Evolutionary conservation across 257 asterid species (phyloP).

Genomic region (Avicennia marina): DNA sequence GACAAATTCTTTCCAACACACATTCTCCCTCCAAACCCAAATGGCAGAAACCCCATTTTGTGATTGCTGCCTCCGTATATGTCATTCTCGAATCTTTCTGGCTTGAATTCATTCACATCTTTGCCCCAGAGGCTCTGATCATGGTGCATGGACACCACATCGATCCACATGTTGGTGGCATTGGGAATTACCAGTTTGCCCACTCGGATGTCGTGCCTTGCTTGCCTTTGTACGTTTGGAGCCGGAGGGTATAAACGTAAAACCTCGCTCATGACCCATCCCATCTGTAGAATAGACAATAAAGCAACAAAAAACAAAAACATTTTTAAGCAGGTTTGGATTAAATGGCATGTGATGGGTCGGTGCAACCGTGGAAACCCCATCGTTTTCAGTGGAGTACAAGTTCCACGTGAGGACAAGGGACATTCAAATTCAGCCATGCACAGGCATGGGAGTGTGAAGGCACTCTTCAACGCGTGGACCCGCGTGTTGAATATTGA

Average conservation of each 20-base stretch:
- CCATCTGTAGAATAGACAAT: constrained; percentile 50
- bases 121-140: constrained; percentile 68
- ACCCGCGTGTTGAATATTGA: no score
- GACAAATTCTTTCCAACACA: constrained; percentile 72
- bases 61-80: constrained; percentile 70
- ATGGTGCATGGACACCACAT: constrained; percentile 79
- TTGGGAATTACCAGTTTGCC: constrained; percentile 46
- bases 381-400: no score
- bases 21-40: constrained; percentile 94
- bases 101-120: constrained; percentile 68
- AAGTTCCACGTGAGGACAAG: no score
- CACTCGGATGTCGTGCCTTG: constrained; percentile 57
- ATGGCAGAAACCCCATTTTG: constrained; percentile 85
- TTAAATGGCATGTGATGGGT: no score
- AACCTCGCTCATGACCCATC: constrained; percentile 87
- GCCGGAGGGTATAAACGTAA: constrained; percentile 74
- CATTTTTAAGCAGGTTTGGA: no score
- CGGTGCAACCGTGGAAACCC: no score
- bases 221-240: constrained; percentile 77
- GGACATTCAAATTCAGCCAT: no score
- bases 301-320: no score
- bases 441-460: no score
- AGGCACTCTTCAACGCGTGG: no score
- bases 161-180: constrained; percentile 89
- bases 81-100: constrained; percentile 56